A percentile compares a stretch with the other conserved stretches of the same genome.
Evolutionary conservation across 208 protist species (phyloP).

Genomic region (Acanthamoeba lenticulata): DNA sequence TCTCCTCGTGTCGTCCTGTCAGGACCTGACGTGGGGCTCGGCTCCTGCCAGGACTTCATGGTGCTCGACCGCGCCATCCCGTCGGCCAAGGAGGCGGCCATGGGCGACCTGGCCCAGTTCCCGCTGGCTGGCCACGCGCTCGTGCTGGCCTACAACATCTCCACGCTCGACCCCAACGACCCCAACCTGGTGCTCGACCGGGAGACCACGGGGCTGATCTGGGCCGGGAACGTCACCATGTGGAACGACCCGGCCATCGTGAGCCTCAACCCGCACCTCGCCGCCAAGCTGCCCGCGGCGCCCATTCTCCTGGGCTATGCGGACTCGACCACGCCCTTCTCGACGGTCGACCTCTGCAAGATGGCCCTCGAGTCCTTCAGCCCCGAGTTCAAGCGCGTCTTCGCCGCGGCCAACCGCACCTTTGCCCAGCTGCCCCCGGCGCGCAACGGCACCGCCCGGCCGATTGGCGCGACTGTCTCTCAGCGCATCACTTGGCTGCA

Average conservation of each 20-base stretch:
- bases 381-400: not conserved
- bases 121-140: not conserved
- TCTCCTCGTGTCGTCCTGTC: not conserved
- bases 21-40: no score
- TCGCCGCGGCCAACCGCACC: not conserved
- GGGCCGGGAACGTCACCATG: not conserved
- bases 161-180: not conserved
- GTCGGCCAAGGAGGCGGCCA: not conserved
- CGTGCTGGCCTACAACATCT: conserved; percentile 15
- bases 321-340: not conserved
- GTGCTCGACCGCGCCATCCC: not conserved
- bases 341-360: not conserved
- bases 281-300: not conserved
- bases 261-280: not conserved
- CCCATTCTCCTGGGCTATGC: not conserved
- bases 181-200: not conserved
- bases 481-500: not conserved
- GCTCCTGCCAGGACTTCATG: not conserved
- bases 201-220: not conserved
- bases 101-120: not conserved
- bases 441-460: not conserved
- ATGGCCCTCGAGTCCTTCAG: not conserved
- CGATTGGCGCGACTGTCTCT: not conserved
- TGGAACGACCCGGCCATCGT: not conserved
- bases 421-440: not conserved